Evolutionary conservation across 805 yeast genomes (phyloP).

Genomic region (Jamesozyma piceae): DNA sequence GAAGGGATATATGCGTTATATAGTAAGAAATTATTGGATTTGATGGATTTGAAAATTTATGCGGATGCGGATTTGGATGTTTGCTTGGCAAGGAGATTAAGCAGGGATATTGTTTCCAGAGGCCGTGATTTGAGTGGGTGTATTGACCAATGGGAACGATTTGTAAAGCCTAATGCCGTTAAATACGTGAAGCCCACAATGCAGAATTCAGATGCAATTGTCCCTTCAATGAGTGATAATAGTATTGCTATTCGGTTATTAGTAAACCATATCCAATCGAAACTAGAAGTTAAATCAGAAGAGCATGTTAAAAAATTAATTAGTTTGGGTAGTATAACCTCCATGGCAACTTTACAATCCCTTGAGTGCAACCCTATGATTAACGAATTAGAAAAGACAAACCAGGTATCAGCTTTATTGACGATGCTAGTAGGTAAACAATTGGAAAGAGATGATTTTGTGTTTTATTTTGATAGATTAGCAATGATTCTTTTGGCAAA

Average conservation of each 20-base stretch:
- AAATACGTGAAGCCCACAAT: slow-evolving; percentile 54
- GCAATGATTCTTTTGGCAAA: slow-evolving; percentile 57
- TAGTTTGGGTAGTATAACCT: slow-evolving; percentile 31
- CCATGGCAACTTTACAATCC: slow-evolving; percentile 3
- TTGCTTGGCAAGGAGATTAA: slow-evolving; percentile 79
- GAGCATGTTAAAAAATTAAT: slow-evolving; percentile 59
- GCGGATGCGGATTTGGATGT: slow-evolving; percentile 93
- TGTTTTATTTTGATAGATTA: slow-evolving; percentile 79
- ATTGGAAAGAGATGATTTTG: slow-evolving; percentile 64
- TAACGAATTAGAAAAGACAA: slow-evolving; percentile 35
- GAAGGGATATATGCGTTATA: slow-evolving; percentile 86
- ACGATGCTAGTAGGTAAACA: slow-evolving; percentile 53
- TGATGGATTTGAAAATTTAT: slow-evolving; percentile 80
- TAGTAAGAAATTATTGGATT: slow-evolving; percentile 53
- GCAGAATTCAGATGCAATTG: slow-evolving; percentile 71
- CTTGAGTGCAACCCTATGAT: slow-evolving; percentile 15
- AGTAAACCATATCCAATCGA: slow-evolving; percentile 69
- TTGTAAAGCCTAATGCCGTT: slow-evolving; percentile 88
- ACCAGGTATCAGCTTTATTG: slow-evolving; percentile 64
- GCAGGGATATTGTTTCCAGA: slow-evolving; percentile 76
- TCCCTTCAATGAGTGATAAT: slow-evolving; percentile 89
- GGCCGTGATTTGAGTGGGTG: slow-evolving; percentile 81
- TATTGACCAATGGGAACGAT: slow-evolving; percentile 78
- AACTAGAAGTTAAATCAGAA: slow-evolving; percentile 52
- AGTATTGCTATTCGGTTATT: slow-evolving; percentile 68